phyloP scores from a whole-genome alignment of 1,139 yeast species.

The Suhomyces coccinellae region DNA sequence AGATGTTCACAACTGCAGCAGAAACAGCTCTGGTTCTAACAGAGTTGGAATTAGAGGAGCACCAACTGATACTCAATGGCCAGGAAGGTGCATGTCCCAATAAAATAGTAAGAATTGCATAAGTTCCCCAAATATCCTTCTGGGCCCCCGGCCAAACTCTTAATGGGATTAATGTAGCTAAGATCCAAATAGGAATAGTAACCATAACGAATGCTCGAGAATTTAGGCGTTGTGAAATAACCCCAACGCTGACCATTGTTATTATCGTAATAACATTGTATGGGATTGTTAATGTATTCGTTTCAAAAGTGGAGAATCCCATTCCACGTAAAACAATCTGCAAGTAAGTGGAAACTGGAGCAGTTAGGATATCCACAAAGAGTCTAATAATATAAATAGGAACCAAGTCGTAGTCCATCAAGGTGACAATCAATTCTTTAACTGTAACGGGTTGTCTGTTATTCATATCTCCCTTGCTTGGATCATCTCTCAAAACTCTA shows the following conservation, averaged over 20 bases:
- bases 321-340: conserved; percentile 51
- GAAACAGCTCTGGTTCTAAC: conserved; percentile 26
- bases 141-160: conserved; percentile 24
- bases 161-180: conserved; percentile 19
- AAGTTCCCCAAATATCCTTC: conserved; percentile 23
- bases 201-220: conserved; percentile 30
- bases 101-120: conserved; percentile 19
- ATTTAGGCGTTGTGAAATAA: conserved; percentile 40
- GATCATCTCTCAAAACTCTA: conserved; percentile 65
- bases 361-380: conserved; percentile 43
- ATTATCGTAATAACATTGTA: conserved; percentile 38
- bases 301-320: conserved; percentile 57
- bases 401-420: conserved; percentile 53
- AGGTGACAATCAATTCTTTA: conserved; percentile 38
- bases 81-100: conserved; percentile 22
- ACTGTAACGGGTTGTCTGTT: conserved; percentile 56
- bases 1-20: conserved; percentile 26
- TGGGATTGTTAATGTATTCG: conserved; percentile 59
- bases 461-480: conserved; percentile 67
- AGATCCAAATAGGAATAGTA: conserved; percentile 21
- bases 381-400: conserved; percentile 58
- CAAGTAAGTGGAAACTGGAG: conserved; percentile 49
- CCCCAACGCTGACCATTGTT: conserved; percentile 38
- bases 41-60: conserved; percentile 22
- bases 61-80: conserved; percentile 24